Evolutionary conservation across 805 yeast species (phyloP).

Genomic region (Nakazawaea holstii): DNA sequence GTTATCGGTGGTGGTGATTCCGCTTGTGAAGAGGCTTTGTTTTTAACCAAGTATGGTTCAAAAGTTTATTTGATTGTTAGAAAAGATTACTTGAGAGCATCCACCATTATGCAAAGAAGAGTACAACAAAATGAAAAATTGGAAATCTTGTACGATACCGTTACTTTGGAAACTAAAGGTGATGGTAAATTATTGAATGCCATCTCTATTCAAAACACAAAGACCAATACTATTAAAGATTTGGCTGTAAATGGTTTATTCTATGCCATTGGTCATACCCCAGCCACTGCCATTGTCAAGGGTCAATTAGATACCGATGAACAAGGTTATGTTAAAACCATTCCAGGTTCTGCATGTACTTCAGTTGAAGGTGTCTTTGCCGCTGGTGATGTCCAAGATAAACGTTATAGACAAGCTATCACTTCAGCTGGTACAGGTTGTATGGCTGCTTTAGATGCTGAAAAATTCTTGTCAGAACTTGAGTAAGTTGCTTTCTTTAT

Average conservation of each 20-base stretch:
- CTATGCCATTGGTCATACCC: slow-evolving; percentile 97
- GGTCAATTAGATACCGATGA: slow-evolving; percentile 81
- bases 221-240: slow-evolving; percentile 63
- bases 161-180: slow-evolving; percentile 85
- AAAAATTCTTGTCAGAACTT: slow-evolving; percentile 55
- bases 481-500: slow-evolving; percentile 2
- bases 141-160: slow-evolving; percentile 85
- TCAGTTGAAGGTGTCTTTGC: slow-evolving; percentile 91
- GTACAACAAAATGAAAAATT: slow-evolving; percentile 78
- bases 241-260: slow-evolving; percentile 85
- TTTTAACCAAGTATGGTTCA: slow-evolving; percentile 95
- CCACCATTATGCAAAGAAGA: slow-evolving; percentile 95
- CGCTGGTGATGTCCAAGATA: slow-evolving; percentile 99
- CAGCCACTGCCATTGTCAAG: slow-evolving; percentile 81
- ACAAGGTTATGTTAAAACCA: slow-evolving; percentile 82
- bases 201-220: slow-evolving; percentile 62
- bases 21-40: slow-evolving; percentile 98
- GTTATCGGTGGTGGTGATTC: slow-evolving; percentile 99
- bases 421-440: slow-evolving; percentile 99
- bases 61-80: slow-evolving; percentile 92
- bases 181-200: slow-evolving; percentile 76
- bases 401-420: slow-evolving; percentile 95
- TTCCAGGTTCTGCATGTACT: slow-evolving; percentile 85
- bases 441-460: slow-evolving; percentile 98
- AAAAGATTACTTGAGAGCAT: slow-evolving; percentile 92